A percentile compares a stretch with the other conserved stretches of the same genome.
These are phyloP conservation scores for Stephanodiscus triporus DNA, from an alignment of 108 stramenopile genomes.

Conservation along the genomic window DNA sequence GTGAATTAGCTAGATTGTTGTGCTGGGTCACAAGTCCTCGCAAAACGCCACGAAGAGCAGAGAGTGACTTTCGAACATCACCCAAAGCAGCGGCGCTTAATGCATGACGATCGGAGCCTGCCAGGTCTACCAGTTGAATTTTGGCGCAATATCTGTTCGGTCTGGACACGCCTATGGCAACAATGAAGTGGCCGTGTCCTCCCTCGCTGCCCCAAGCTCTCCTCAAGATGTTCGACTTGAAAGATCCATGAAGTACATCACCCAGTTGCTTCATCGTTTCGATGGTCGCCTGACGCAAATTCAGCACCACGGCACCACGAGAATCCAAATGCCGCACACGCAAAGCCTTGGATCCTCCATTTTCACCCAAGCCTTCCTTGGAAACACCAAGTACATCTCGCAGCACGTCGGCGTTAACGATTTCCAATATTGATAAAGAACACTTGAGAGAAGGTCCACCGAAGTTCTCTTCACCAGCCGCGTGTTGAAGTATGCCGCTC, in stretches of 20 bases:
- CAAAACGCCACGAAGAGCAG: slow-evolving; percentile 55
- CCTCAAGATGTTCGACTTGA: slow-evolving; percentile 28
- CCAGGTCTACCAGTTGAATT: slow-evolving; percentile 59
- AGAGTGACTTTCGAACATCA: slow-evolving; percentile 59
- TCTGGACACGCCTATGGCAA: slow-evolving; percentile 28
- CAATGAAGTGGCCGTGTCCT: slow-evolving; percentile 61
- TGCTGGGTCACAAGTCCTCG: slow-evolving; percentile 39
- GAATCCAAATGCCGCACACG: slow-evolving; percentile 39
- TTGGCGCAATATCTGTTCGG: slow-evolving; percentile 5
- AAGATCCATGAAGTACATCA: slow-evolving; percentile 13
- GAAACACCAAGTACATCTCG: slow-evolving; percentile 49
- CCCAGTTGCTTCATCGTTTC: slow-evolving; percentile 38
- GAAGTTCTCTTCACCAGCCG: background rate
- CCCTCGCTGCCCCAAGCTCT: slow-evolving; percentile 42
- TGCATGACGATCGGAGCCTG: slow-evolving; percentile 43
- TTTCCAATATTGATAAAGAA: slow-evolving; percentile 51
- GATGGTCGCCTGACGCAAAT: slow-evolving; percentile 56
- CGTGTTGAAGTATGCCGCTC: slow-evolving; percentile 16
- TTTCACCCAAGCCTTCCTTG: slow-evolving; percentile 24
- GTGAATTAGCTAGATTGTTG: background rate
- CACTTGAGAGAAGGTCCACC: slow-evolving; percentile 1
- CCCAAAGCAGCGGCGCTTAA: slow-evolving; percentile 15
- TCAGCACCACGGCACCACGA: slow-evolving; percentile 54
- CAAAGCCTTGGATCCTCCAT: slow-evolving; percentile 19
- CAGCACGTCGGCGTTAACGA: slow-evolving; percentile 56